phyloP scores from a whole-genome alignment of 176 grass and related monocot genomes.

The Typha latifolia region DNA sequence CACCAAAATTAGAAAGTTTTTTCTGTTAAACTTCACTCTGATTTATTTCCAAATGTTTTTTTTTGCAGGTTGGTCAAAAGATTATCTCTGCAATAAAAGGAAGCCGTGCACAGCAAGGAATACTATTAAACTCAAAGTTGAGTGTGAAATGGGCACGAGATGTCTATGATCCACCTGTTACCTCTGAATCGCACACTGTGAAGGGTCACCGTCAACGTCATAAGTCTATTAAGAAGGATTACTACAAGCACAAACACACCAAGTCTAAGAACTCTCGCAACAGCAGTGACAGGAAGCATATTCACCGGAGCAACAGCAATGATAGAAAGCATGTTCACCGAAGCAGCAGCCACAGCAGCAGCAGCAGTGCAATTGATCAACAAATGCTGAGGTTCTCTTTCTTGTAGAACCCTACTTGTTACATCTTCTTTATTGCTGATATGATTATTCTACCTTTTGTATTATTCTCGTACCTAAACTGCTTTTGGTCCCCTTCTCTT shows the following conservation, averaged over 20 bases:
- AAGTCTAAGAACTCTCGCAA: constrained; percentile 39
- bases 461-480: background rate
- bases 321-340: constrained; percentile 47
- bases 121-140: constrained; percentile 21
- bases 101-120: constrained; percentile 51
- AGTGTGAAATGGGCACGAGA: constrained; percentile 75
- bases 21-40: background rate
- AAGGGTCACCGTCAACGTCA: constrained; percentile 19
- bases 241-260: constrained; percentile 46
- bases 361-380: constrained; percentile 21
- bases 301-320: constrained; percentile 21
- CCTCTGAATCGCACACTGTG: constrained; percentile 68
- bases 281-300: constrained; percentile 50
- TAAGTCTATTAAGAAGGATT: constrained; percentile 46
- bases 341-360: constrained; percentile 24
- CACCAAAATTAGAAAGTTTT: too few relatives aligned
- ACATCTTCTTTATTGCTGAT: background rate
- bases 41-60: constrained; percentile 5
- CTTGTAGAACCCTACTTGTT: background rate
- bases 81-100: constrained; percentile 73
- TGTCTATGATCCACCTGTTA: constrained; percentile 92
- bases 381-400: constrained; percentile 4
- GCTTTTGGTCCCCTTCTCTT: background rate
- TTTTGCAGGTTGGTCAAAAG: constrained; percentile 27
- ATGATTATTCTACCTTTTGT: background rate